Conservation (phyloP, 371 early-diverging fungal species). For the Mucor indicus region DNA sequence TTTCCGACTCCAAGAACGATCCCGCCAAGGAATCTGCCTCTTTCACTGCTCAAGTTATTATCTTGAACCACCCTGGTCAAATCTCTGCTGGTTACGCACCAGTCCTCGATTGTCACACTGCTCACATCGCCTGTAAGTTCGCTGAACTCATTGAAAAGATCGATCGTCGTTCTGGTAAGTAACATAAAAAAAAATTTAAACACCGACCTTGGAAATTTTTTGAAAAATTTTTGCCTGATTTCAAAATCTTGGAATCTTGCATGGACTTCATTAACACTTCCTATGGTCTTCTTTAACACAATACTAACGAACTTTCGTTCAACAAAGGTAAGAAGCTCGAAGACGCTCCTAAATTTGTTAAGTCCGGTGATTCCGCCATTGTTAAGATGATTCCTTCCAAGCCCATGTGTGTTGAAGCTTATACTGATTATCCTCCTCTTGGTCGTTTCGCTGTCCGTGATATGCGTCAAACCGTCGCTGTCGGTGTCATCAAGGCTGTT, state of each 20-base stretch:
- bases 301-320: constrained; percentile 16
- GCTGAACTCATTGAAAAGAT: constrained; percentile 86
- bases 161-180: constrained; percentile 87
- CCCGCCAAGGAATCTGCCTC: constrained; percentile 87
- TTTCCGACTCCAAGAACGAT: constrained; percentile 91
- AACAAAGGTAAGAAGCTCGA: constrained; percentile 59
- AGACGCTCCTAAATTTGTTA: constrained; percentile 88
- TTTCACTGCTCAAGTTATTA: constrained; percentile 90
- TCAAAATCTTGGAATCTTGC: no score
- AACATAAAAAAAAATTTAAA: no score
- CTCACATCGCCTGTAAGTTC: constrained; percentile 92
- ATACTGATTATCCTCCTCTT: constrained; percentile 89
- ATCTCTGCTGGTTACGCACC: constrained; percentile 84
- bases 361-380: constrained; percentile 92
- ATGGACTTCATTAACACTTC: constrained; percentile 29
- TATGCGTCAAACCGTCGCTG: constrained; percentile 91
- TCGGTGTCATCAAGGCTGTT: constrained; percentile 94
- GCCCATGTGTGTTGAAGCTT: constrained; percentile 95
- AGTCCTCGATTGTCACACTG: constrained; percentile 92
- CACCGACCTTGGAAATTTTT: no score
- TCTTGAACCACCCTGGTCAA: constrained; percentile 93
- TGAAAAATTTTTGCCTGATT: no score
- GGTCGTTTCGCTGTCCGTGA: constrained; percentile 98
- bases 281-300: not conserved
- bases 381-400: constrained; percentile 92